phyloP scores from a whole-genome alignment of 495 filamentous ascomycete genomes.

The Hypoxylon fuscum region DNA sequence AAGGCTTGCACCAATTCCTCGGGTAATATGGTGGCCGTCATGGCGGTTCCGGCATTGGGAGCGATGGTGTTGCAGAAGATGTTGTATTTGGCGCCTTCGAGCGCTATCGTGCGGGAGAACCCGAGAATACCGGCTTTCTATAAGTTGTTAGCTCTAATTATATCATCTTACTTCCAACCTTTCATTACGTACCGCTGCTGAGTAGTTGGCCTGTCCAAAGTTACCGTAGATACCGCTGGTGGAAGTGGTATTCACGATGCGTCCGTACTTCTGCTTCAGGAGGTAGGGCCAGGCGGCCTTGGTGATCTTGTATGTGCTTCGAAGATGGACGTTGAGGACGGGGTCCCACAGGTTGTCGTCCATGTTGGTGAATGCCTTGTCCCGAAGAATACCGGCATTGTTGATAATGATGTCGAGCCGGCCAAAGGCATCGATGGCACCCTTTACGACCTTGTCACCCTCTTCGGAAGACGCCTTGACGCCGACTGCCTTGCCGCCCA shows the following conservation, averaged over 20 bases:
- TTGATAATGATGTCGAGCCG: constrained; percentile 95
- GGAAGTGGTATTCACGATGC: constrained; percentile 94
- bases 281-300: constrained; percentile 99
- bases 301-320: constrained; percentile 95
- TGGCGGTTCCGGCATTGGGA: constrained; percentile 94
- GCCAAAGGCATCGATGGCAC: constrained; percentile 91
- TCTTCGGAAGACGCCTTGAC: constrained; percentile 96
- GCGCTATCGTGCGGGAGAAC: constrained; percentile 89
- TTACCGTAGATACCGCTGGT: constrained; percentile 99
- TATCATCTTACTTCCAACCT: background rate
- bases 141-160: constrained; percentile 29
- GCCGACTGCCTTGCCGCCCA: constrained; percentile 89
- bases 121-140: constrained; percentile 94
- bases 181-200: constrained; percentile 74
- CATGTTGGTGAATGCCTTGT: constrained; percentile 99
- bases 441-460: constrained; percentile 90
- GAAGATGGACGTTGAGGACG: constrained; percentile 90
- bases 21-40: constrained; percentile 95
- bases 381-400: constrained; percentile 96
- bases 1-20: constrained; percentile 99
- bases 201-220: constrained; percentile 98
- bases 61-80: constrained; percentile 99
- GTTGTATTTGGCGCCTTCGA: constrained; percentile 97
- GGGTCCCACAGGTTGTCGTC: constrained; percentile 92
- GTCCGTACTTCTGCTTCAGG: constrained; percentile 98